phyloP scores from a whole-genome alignment of 179 eudicot species.

The Spinacia oleracea region DNA sequence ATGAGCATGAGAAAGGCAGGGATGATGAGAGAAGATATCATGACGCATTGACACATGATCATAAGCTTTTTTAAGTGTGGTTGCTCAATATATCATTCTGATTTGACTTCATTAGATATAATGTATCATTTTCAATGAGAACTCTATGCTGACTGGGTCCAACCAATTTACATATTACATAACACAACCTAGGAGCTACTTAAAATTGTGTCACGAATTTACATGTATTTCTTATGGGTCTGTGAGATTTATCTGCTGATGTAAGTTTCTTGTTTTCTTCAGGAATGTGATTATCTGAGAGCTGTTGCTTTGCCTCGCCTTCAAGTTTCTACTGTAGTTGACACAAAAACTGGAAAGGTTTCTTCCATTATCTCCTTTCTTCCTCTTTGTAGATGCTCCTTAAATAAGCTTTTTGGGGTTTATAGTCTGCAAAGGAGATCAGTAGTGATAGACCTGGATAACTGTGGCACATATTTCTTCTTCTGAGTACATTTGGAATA shows the following conservation, averaged over 20 bases:
- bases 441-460: neutral
- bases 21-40: too few species aligned
- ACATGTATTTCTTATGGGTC: neutral
- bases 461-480: neutral
- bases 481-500: neutral
- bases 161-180: too few species aligned
- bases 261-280: conserved; percentile 17
- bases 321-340: conserved; percentile 89
- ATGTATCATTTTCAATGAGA: too few species aligned
- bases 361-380: conserved; percentile 18
- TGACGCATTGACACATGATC: too few species aligned
- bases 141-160: too few species aligned
- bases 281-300: conserved; percentile 98
- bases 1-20: too few species aligned
- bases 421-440: neutral
- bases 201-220: neutral
- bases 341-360: conserved; percentile 92
- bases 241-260: conserved; percentile 2
- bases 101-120: too few species aligned
- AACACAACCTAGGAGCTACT: neutral
- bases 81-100: too few species aligned
- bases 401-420: neutral
- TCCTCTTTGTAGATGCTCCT: neutral
- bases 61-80: too few species aligned
- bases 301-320: conserved; percentile 84